Base-by-base conservation (phyloP, 768 basidiomycete genomes). In the Crassisporium funariophilum region DNA sequence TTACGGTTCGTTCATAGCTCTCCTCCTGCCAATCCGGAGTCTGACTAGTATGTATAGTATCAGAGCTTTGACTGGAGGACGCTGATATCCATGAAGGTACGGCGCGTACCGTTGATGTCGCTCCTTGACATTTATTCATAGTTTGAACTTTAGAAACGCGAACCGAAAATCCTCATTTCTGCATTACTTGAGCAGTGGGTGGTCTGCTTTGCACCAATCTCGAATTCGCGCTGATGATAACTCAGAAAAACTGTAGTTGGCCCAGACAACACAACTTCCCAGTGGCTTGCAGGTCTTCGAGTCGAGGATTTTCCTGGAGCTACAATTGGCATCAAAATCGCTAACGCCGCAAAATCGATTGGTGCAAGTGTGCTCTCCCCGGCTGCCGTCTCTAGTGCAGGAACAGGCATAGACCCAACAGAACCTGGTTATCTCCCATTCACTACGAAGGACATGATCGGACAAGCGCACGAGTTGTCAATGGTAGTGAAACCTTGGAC, bases 21-120 rank as follows among this genome's bases (percentile, higher is more conserved):
- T 7, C 13, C 5, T 22, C 16, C 37, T 15, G 9, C 2, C 20
- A 43, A 29, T 31, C 21, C 4, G 16, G 7, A 20, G n/a, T 8
- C 23, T 37, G 4, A 41, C 46, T 9, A 20, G 15, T 6, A 22
- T 44, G 35, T 17, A 5, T 53, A 89, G 86, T 88, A 80, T 53
- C 86, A 92, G 69, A 87, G 86, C 56, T 89, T 90, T 55, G 84
- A 89, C 61, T 91, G 90, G 89, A 74, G 88, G 55, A 83, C 87
- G 11, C 61, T 91, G 11, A 62, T 86, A 39, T 75, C 68, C 17
- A 89, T 90, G 84, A 87, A 86, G 76, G 82, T 77, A 52, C n/a
- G 53, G 25, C 38, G 22, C 39, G 20, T 13, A 11, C 5, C 20
- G 20, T n/a, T n/a, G n/a, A 31, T 31, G 21, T 15, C 15, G 33